Base-by-base conservation (phyloP, 1,284 basidiomycete species). In the Anthracocystis walkeri region DNA sequence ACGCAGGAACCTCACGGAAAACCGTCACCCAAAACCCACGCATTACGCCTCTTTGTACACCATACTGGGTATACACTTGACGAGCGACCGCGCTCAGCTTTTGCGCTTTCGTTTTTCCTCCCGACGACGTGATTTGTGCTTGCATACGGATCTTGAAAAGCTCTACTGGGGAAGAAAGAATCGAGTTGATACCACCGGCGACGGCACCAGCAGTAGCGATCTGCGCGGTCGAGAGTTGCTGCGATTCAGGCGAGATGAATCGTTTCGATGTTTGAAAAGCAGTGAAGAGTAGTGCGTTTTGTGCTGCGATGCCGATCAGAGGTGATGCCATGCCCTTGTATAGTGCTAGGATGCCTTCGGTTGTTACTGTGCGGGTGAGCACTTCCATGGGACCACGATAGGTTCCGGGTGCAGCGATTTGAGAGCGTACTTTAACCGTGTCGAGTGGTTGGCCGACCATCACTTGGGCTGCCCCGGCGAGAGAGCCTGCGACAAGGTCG, bases 21-120 rank as follows among this genome's bases (percentile, higher is more conserved):
- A 97, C 90, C 0, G 96, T 98, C n/a, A 95, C 89, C 94, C 95
- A 97, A 85, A 95, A 98, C 0, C 96, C 96, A 35, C 96, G 88
- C 95, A 98, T 97, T 57, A 98, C 89, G 8, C 96, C 96, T 65
- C 90, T 89, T 46, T 90, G 87, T 75, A 97, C 90, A 0, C 96
- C 95, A 88, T 91, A 93, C 62, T 92, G 86, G 31, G 82, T 85
- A 91, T 93, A 96, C 90, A 95, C 60, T 11, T 95, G 93, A 20
- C 86, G 87, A 6, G 90, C 90, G 4, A 97, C 89, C 3, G 87
- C 87, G 33, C 97, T 88, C 46, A 90, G 89, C 86, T 95, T 93
- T 83, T 95, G 93, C 6, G 89, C 88, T 11, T 89, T 87, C 3
- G 87, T 88, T 16, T 84, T 85, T 55, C 85, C 86, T 63, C 87